A percentile compares a stretch with the other conserved stretches of the same genome.
Evolutionary conservation across 108 stramenopile species (phyloP).

Genomic region (Mayamaea pseudoterrestris): DNA sequence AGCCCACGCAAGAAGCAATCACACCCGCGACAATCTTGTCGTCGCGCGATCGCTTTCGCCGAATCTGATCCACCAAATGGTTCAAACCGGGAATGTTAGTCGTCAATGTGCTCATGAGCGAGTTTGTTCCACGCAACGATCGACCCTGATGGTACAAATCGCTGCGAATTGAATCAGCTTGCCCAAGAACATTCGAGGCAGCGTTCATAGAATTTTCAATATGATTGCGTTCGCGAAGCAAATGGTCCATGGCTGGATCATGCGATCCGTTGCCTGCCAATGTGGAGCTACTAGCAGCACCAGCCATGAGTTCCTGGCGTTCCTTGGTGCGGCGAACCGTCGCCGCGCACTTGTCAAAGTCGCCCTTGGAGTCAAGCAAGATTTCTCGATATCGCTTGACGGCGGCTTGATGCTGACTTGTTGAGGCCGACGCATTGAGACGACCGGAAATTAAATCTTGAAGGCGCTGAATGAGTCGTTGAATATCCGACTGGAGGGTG

Average conservation of each 20-base stretch:
- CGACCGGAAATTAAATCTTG: slow-evolving; percentile 57
- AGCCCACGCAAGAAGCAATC: slow-evolving; percentile 74
- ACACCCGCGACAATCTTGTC: slow-evolving; percentile 75
- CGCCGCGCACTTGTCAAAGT: slow-evolving; percentile 56
- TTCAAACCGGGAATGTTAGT: slow-evolving; percentile 75
- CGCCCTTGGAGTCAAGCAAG: slow-evolving; percentile 56
- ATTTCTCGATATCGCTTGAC: slow-evolving; percentile 82
- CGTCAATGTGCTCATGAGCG: slow-evolving; percentile 46
- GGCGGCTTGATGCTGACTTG: slow-evolving; percentile 32
- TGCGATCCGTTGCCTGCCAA: slow-evolving; percentile 4
- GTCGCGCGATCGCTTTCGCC: slow-evolving; percentile 57
- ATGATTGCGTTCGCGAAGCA: slow-evolving; percentile 67
- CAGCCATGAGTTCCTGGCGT: slow-evolving; percentile 55
- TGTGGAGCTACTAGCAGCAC: slow-evolving; percentile 11
- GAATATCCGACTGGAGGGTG: slow-evolving; percentile 54
- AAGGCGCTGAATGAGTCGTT: slow-evolving; percentile 41
- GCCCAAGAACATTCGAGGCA: slow-evolving; percentile 44
- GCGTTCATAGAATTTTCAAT: slow-evolving; percentile 63
- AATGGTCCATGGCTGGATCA: slow-evolving; percentile 60
- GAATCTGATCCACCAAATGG: slow-evolving; percentile 57
- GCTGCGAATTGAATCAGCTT: slow-evolving; percentile 50
- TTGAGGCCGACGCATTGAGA: slow-evolving; percentile 52
- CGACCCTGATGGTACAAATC: slow-evolving; percentile 56
- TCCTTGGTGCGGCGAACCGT: slow-evolving; percentile 42
- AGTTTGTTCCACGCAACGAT: slow-evolving; percentile 37